phyloP scores from a whole-genome alignment of 768 basidiomycete species.

The Rhodotorula toruloides region DNA sequence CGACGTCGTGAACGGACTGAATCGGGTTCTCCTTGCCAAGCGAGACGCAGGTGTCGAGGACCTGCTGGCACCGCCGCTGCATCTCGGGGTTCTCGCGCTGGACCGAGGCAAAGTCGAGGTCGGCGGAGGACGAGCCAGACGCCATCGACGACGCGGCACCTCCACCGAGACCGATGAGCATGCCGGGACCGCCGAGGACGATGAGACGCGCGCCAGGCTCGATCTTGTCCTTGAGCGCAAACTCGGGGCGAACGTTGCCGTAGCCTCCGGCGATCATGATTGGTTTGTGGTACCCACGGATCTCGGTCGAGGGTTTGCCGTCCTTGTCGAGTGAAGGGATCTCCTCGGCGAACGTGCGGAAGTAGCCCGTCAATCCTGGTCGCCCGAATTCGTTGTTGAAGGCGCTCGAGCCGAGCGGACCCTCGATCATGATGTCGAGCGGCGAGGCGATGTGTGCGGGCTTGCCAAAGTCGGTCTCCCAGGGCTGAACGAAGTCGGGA shows the following conservation, averaged over 20 bases:
- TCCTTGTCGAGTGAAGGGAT: constrained; percentile 53
- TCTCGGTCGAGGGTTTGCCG: constrained; percentile 53
- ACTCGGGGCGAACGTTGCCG: constrained; percentile 81
- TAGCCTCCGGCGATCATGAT: constrained; percentile 99
- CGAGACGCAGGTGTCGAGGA: constrained; percentile 83
- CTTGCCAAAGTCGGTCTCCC: constrained; percentile 90
- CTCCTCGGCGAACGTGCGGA: constrained; percentile 84
- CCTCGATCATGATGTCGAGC: constrained; percentile 94
- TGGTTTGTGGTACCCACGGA: constrained; percentile 97
- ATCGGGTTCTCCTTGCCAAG: constrained; percentile 66
- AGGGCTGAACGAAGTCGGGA: constrained; percentile 83
- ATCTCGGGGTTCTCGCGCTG: constrained; percentile 98
- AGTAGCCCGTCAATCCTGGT: constrained; percentile 86
- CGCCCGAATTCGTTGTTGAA: constrained; percentile 99
- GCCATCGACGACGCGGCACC: constrained; percentile 93
- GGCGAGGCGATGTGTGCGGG: constrained; percentile 88
- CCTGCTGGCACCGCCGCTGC: constrained; percentile 94
- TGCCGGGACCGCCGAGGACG: constrained; percentile 89
- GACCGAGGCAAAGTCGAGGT: constrained; percentile 94
- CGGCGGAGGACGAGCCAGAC: constrained; percentile 81
- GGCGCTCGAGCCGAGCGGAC: constrained; percentile 85
- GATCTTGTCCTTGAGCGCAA: constrained; percentile 72
- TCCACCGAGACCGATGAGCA: constrained; percentile 93
- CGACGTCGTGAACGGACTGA: constrained; percentile 95
- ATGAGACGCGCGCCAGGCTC: constrained; percentile 76